Conservation (phyloP, 805 yeast genomes). For the Saccharomycopsis capsularis region DNA sequence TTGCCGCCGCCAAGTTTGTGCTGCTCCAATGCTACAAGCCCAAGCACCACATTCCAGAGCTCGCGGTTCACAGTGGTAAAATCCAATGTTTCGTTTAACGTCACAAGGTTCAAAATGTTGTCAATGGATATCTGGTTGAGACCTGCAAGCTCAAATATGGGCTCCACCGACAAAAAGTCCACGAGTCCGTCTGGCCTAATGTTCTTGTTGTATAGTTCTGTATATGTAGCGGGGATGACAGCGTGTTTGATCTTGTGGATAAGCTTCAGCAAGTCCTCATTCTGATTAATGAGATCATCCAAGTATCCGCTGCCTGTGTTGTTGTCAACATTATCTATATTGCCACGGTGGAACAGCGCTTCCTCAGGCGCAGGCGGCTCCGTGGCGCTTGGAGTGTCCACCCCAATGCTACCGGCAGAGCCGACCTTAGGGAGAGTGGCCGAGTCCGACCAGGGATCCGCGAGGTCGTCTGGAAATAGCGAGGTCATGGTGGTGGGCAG, state of each 20-base stretch:
- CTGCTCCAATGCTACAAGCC: constrained; percentile 37
- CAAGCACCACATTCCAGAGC: constrained; percentile 30
- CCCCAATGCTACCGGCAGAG: constrained; percentile 1
- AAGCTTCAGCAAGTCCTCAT: constrained; percentile 12
- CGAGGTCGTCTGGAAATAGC: constrained; percentile 17
- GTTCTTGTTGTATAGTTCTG: constrained; percentile 3
- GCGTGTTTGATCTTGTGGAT: constrained; percentile 1
- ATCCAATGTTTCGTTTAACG: constrained; percentile 10
- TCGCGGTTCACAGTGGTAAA: constrained; percentile 10
- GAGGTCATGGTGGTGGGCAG: not conserved
- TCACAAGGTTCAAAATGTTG: constrained; percentile 16
- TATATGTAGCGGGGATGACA: constrained; percentile 8
- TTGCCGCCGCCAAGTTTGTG: constrained; percentile 37
- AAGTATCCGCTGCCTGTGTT: constrained; percentile 2
- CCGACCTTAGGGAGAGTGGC: not conserved
- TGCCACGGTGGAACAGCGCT: not conserved
- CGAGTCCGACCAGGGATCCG: constrained; percentile 20
- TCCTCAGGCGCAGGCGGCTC: not conserved
- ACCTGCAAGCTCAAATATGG: constrained; percentile 12
- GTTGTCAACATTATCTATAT: not conserved
- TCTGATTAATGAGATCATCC: constrained; percentile 11
- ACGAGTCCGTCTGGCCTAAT: constrained; percentile 12
- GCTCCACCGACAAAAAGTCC: constrained; percentile 10
- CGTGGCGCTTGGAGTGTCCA: not conserved
- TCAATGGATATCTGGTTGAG: constrained; percentile 20